These are phyloP conservation scores for Corylus heterophylla DNA, from an alignment of 306 rosid genomes.

Conservation along the genomic window DNA sequence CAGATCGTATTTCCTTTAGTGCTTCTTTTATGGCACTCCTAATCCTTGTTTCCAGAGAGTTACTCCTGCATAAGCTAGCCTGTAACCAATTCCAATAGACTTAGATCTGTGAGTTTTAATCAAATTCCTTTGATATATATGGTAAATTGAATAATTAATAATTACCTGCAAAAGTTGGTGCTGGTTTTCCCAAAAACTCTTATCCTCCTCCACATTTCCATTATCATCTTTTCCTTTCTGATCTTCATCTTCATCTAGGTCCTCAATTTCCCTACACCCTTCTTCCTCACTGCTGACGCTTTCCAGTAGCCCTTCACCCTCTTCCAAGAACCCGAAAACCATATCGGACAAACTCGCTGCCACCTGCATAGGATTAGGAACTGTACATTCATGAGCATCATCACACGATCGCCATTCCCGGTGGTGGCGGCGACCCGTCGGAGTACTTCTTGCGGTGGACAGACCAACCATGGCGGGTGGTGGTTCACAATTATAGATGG, in stretches of 20 bases:
- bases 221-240: constrained; percentile 2
- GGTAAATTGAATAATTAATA: no score
- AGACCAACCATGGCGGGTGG: constrained; percentile 18
- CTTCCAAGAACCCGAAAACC: constrained; percentile 61
- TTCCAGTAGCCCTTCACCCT: constrained; percentile 30
- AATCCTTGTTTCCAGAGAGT: constrained; percentile 51
- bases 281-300: constrained; percentile 35
- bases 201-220: constrained; percentile 28
- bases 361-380: not conserved
- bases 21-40: constrained; percentile 58
- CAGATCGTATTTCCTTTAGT: constrained; percentile 36
- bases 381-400: not conserved
- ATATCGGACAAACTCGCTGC: constrained; percentile 41
- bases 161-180: constrained; percentile 63
- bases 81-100: constrained; percentile 14
- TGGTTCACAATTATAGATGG: constrained; percentile 18
- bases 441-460: constrained; percentile 20
- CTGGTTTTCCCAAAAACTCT: constrained; percentile 69
- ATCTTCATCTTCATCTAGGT: constrained; percentile 38
- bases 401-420: not conserved
- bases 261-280: constrained; percentile 24
- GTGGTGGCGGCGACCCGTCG: not conserved
- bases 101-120: no score
- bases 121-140: not conserved
- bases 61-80: constrained; percentile 53